Evolutionary conservation across 371 early-diverging fungal genomes (phyloP), one percentile per base, ranked within the genome.

Genomic region (Conidiobolus incongruus): DNA sequence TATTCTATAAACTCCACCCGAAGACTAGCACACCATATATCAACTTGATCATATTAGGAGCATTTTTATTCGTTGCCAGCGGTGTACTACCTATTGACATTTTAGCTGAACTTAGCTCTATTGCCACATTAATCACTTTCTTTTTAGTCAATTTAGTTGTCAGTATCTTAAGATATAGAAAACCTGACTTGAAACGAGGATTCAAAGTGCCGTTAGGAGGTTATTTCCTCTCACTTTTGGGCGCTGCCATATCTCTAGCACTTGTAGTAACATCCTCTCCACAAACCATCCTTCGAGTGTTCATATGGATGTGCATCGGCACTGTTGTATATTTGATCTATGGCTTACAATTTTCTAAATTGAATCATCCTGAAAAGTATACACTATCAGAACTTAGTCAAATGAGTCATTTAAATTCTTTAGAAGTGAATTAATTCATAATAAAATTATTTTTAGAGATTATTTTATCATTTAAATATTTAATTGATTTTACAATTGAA

Each of bases 81-180:
- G 85, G 73, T 2, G 35, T 83, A 4, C 53, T 90, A 22, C 88
- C 91, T 4, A 73, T 86, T 5, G 83, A 77, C 40, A 56, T 87
- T 12, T 56, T 88, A 6, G 81, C 78, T 41, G 81, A 87, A 45
- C 67, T 90, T 63, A 81, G 86, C 1, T 79, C 81, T 0, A 68
- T 82, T 30, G 88, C 88, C 11, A 86, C 91, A 0, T 58, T 90
- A 28, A 60, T 84, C 45, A 79, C 84, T 0, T 86, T 85, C 65
- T 72, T 81, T 47, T 56, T 86, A 23, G 87, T 87, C 22, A 78
- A 80, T 45, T 50, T 70, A 26, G 77, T 77, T 40, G 76, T 79
- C 3, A 61, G 75, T 33, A 66, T 88, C 20, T 62, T 87, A 62
- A 70, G 86, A 12, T 66, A 63, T 45, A 76, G 67, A 19, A 66